Evolutionary conservation across 106 monocot genomes (phyloP), one percentile per base, ranked within the genome.

Genomic region (Apostasia ramifera): DNA sequence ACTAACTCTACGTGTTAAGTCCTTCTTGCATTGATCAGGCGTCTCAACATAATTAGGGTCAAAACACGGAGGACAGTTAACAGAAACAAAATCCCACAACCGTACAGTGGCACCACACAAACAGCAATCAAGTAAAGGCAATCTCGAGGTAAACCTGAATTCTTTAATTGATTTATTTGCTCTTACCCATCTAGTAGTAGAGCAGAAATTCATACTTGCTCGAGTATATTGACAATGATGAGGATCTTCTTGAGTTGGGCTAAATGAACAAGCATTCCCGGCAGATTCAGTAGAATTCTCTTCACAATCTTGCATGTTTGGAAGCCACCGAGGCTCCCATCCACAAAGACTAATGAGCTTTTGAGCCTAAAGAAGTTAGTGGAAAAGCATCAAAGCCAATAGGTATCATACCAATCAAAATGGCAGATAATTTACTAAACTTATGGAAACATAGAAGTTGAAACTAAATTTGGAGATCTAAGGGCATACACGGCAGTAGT

Each of bases 251-350:
- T 66, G 68, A 40, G 64, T 50, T 15, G 79, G 87, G 48, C 59
- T 79, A 69, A 79, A 60, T 12, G 92, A 88, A 63, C 60, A 73
- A 44, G 80, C 80, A 83, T 85, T 83, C 75, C 69, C 78, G 66
- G 94, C 85, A 66, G 91, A 91, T 57, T 88, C 85, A 61, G 91
- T 77, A 60, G 94, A 94, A 76, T 94, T 73, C 67, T 94, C 94
- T 71, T 94, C 94, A 70, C 76, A 94, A 74, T 94, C 94, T 83
- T 88, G 94, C 66, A 94, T 75, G 71, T 83, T 81, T 68, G 78
- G 91, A 70, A 91, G 91, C 94, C 94, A 94, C 80, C 88, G 81
- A 37, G 94, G 83, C 68, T 94, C 94, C 94, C 94, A 94, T 59
- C 91, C 94, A 80, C 94, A 94, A 26, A 94, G 68, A 77, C 94